phyloP scores from a whole-genome alignment of 768 basidiomycete genomes.

The Lactifluus piperatus region DNA sequence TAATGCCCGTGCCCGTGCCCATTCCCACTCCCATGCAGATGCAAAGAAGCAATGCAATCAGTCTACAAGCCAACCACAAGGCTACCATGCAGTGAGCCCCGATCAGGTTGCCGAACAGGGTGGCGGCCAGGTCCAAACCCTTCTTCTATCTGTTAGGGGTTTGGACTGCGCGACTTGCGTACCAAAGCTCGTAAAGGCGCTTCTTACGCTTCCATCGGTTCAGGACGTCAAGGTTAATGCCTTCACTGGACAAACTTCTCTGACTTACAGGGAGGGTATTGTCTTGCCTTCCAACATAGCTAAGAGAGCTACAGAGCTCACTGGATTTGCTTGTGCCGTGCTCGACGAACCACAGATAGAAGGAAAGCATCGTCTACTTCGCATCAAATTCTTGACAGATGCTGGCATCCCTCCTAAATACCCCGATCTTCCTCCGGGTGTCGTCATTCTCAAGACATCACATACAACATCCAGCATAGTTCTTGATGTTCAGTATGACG shows the following conservation, averaged over 20 bases:
- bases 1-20: background rate
- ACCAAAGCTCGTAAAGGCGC: slow-evolving; percentile 2
- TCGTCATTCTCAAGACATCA: background rate
- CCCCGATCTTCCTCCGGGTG: slow-evolving; percentile 4
- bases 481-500: slow-evolving; percentile 22
- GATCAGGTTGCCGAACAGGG: background rate
- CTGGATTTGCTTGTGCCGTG: slow-evolving; percentile 8
- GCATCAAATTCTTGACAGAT: background rate
- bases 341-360: background rate
- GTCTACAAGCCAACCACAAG: background rate
- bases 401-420: background rate
- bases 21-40: background rate
- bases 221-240: slow-evolving; percentile 13
- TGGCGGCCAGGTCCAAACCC: background rate
- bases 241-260: slow-evolving; percentile 11
- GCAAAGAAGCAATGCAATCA: background rate
- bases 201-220: slow-evolving; percentile 15
- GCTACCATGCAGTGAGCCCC: background rate
- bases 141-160: slow-evolving; percentile 8
- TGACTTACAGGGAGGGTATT: slow-evolving; percentile 12
- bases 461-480: background rate
- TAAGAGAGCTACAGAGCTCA: slow-evolving; percentile 4
- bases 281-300: slow-evolving; percentile 5
- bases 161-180: slow-evolving; percentile 18
- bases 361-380: slow-evolving; percentile 9